Percentiles rank a stretch among this genome's conserved stretches.
Conservation (phyloP, 768 basidiomycete genomes). For the Tulasnella sp. region DNA sequence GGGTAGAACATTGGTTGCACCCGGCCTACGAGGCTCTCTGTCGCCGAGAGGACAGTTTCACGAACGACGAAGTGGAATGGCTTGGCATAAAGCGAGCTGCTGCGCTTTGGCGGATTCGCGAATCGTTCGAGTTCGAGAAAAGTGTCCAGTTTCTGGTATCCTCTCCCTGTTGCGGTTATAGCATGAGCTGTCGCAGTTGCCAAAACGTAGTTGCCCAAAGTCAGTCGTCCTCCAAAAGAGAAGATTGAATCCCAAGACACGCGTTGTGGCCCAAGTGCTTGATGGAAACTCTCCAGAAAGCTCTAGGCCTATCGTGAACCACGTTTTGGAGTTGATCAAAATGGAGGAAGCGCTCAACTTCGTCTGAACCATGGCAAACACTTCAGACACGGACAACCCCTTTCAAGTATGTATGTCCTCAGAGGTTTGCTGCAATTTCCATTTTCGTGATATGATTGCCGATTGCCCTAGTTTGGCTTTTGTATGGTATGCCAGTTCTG, state of each 20-base stretch:
- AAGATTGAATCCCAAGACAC: too few species aligned
- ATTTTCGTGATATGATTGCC: too few species aligned
- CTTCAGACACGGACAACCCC: too few species aligned
- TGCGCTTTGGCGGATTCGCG: constrained; percentile 1
- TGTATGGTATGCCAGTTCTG: too few species aligned
- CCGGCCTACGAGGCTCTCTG: constrained; percentile 20
- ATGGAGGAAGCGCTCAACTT: background rate
- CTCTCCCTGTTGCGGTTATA: background rate
- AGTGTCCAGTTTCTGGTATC: background rate
- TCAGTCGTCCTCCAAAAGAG: background rate
- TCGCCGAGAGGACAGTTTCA: background rate
- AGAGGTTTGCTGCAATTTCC: too few species aligned
- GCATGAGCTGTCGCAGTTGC: background rate
- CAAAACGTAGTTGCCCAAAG: too few species aligned
- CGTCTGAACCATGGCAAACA: background rate
- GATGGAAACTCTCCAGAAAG: too few species aligned
- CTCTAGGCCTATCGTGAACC: background rate
- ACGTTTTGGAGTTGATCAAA: constrained; percentile 6
- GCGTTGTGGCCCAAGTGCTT: too few species aligned
- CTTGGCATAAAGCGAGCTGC: background rate
- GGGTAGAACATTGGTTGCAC: constrained; percentile 19
- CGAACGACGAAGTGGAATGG: background rate
- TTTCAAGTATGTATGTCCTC: too few species aligned
- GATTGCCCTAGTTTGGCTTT: too few species aligned
- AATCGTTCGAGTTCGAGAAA: background rate